Base-by-base conservation (phyloP, 805 yeast genomes). In the Suhomyces kilbournensis region DNA sequence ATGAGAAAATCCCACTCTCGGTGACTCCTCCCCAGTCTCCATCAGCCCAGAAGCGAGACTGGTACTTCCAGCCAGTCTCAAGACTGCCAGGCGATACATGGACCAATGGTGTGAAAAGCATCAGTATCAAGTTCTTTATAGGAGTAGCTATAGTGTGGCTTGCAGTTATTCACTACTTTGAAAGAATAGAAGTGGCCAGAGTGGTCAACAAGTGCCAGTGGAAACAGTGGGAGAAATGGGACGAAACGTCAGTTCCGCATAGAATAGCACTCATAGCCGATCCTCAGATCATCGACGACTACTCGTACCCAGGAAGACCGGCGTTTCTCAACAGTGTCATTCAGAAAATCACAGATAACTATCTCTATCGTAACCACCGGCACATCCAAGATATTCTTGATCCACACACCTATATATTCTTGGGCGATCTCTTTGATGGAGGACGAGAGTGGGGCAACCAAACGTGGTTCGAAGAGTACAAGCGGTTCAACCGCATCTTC, bases 381-480 rank as follows among this genome's bases (percentile, higher is more conserved):
- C 73, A 74, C 53, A 69, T 86, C 39, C 86, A 86, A 55, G 56
- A 70, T 7, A 56, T 70, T 2, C 75, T 94, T 49, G 81, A 82
- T 34, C 97, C 98, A 0, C 87, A 91, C 61, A 74, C 87, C 1
- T 82, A 84, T 4, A 69, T 93, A 4, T 93, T 90, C 64, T 70
- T 94, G 25, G 99, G 99, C 2, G 99, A 94, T 66, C 68, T 93
- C 59, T 88, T 93, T 65, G 99, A 94, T 69, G 97, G 97, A 10
- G 98, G 98, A 0, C 77, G 99, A 53, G 86, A 85, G 50, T 91
- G 96, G 93, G 81, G 80, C 39, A 83, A 81, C 55, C 78, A 78
- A 32, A 64, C 58, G 8, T 90, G 97, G 96, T 69, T 81, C 50
- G 70, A 75, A 12, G 98, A 94, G 67, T 85, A 78, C 60, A 62